Conservation (phyloP, 805 yeast genomes). For the Cyberlindnera galapagoensis region DNA sequence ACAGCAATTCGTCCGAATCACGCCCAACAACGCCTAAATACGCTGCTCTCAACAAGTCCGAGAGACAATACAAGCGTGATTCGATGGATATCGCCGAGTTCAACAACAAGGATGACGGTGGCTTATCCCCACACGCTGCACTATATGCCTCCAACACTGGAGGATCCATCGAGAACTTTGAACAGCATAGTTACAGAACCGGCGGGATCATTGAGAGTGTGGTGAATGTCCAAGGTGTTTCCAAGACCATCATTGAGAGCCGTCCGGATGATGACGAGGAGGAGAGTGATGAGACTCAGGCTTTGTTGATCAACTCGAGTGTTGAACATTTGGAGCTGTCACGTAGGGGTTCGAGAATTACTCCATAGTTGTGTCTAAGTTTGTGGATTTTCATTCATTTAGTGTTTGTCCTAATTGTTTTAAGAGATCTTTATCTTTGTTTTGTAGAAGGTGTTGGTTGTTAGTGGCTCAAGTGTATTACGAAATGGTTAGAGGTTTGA, state of each 20-base stretch:
- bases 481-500: too few species aligned
- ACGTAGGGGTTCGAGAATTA: too few species aligned
- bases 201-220: slow-evolving; percentile 69
- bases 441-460: too few species aligned
- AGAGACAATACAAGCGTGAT: slow-evolving; percentile 4
- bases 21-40: slow-evolving; percentile 19
- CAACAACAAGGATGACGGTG: not conserved
- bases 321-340: too few species aligned
- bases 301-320: slow-evolving; percentile 6
- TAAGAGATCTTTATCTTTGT: too few species aligned
- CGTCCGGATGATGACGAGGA: slow-evolving; percentile 32
- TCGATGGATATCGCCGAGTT: slow-evolving; percentile 18
- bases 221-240: slow-evolving; percentile 77
- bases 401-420: too few species aligned
- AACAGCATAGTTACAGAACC: slow-evolving; percentile 21
- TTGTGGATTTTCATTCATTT: too few species aligned
- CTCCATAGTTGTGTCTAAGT: too few species aligned
- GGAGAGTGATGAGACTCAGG: slow-evolving; percentile 6
- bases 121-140: not conserved
- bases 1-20: too few species aligned
- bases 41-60: slow-evolving; percentile 12
- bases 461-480: too few species aligned
- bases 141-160: too few species aligned
- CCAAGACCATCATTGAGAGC: slow-evolving; percentile 78
- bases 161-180: slow-evolving; percentile 9